Evolutionary conservation across 2,329 filamentous ascomycete species (phyloP).

Genomic region (Metarhizium album): DNA sequence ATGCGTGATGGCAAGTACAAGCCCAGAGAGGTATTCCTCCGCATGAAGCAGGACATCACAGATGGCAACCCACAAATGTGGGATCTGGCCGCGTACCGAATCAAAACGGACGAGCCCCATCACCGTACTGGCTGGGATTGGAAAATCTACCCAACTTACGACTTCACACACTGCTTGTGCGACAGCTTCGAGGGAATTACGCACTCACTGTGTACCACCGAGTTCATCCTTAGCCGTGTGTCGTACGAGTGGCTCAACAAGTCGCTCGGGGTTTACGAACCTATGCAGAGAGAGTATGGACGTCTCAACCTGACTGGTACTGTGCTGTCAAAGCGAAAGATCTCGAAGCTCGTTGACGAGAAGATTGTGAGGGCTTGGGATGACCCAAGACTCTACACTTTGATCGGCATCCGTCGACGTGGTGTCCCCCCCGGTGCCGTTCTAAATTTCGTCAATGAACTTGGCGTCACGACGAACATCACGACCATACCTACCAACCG

Average conservation of each 20-base stretch:
- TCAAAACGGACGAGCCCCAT: constrained; percentile 60
- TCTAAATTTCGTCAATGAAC: constrained; percentile 79
- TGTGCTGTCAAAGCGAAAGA: constrained; percentile 76
- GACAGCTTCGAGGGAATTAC: constrained; percentile 90
- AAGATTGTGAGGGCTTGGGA: constrained; percentile 81
- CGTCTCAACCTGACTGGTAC: constrained; percentile 65
- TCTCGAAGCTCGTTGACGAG: constrained; percentile 67
- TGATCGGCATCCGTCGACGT: constrained; percentile 72
- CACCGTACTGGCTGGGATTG: constrained; percentile 73
- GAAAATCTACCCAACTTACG: constrained; percentile 93
- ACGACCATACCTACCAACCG: constrained; percentile 69
- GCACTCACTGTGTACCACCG: constrained; percentile 85
- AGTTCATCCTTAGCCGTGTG: constrained; percentile 74
- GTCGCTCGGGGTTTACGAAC: constrained; percentile 70
- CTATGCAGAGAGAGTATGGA: constrained; percentile 83
- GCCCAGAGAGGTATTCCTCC: constrained; percentile 69
- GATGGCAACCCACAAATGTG: constrained; percentile 91
- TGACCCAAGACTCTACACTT: constrained; percentile 79
- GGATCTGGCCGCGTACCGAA: constrained; percentile 86
- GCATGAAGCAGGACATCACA: constrained; percentile 85
- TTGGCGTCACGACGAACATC: constrained; percentile 76
- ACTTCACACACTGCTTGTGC: constrained; percentile 82
- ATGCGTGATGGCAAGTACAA: constrained; percentile 91
- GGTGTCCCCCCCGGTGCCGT: constrained; percentile 84
- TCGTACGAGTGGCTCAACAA: constrained; percentile 90